Percentiles rank a stretch among this genome's conserved stretches.
phyloP scores from a whole-genome alignment of 1,284 basidiomycete genomes.

The Paramarasmius palmivorus region DNA sequence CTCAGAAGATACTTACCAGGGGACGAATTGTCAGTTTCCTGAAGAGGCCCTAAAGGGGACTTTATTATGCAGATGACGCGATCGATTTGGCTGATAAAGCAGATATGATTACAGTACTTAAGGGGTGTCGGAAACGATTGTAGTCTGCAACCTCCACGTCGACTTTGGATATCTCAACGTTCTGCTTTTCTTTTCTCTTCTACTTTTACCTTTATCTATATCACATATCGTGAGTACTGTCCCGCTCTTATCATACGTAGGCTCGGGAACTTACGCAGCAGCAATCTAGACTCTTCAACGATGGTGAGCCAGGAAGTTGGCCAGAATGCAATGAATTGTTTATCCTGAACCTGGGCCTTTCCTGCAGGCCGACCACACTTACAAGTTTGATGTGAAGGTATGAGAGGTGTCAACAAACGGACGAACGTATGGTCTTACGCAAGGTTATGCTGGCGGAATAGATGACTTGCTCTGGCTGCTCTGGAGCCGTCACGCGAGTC shows the following conservation, averaged over 20 bases:
- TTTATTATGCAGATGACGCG: background rate
- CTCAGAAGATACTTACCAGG: too few species aligned
- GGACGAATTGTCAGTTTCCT: background rate
- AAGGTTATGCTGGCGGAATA: constrained; percentile 26
- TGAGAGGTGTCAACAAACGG: background rate
- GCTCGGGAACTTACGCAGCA: too few species aligned
- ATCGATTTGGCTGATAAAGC: constrained; percentile 5
- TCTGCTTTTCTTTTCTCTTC: background rate
- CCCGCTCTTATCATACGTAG: background rate
- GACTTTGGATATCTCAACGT: too few species aligned
- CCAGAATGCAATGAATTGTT: background rate
- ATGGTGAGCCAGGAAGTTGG: background rate
- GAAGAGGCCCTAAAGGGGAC: background rate
- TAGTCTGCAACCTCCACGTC: too few species aligned
- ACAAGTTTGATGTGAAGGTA: constrained; percentile 65
- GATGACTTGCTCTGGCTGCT: constrained; percentile 87
- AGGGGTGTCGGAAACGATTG: too few species aligned
- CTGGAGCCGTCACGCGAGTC: constrained; percentile 74
- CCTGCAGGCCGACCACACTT: constrained; percentile 40
- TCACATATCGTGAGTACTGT: background rate
- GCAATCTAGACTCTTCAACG: background rate
- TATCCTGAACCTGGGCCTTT: too few species aligned
- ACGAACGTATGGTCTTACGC: background rate
- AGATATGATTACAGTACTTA: background rate
- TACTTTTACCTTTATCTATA: background rate